Conservation (phyloP, 345 rosid genomes). For the Gossypium australe region DNA sequence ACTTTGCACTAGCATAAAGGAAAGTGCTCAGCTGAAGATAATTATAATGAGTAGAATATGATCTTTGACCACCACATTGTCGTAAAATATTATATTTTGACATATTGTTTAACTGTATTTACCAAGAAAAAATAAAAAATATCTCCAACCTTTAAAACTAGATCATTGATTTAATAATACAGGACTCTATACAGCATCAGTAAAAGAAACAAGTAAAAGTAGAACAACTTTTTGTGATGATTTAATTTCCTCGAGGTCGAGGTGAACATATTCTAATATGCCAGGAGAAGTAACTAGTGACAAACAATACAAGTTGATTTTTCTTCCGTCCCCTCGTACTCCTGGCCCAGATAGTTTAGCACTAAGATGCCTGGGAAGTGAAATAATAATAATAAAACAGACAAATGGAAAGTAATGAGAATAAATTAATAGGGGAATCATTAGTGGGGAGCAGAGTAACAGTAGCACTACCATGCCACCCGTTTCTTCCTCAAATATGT, state of each 20-base stretch:
- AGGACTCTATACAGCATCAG: background rate
- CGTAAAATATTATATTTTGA: background rate
- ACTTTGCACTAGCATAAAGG: background rate
- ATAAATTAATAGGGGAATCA: background rate
- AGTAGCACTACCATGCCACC: background rate
- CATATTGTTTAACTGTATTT: background rate
- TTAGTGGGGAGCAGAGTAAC: slow-evolving; percentile 19
- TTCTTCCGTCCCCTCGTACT: too few relatives aligned
- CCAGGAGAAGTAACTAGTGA: too few relatives aligned
- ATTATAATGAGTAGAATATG: background rate
- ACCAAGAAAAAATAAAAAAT: background rate
- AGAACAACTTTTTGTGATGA: background rate
- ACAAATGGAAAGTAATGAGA: background rate
- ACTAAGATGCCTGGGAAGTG: too few relatives aligned
- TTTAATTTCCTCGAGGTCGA: background rate
- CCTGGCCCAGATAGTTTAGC: too few relatives aligned
- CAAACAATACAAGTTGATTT: too few relatives aligned
- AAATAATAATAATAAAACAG: too few relatives aligned
- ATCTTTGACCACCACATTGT: background rate
- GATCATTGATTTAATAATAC: background rate
- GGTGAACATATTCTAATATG: too few relatives aligned
- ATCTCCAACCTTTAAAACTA: background rate
- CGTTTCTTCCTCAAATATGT: slow-evolving; percentile 2
- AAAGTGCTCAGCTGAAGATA: background rate
- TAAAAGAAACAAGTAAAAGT: background rate